Percentiles rank a stretch among this genome's conserved stretches.
Evolutionary conservation across 2,329 filamentous ascomycete genomes (phyloP).

Genomic region (Knufia petricola): DNA sequence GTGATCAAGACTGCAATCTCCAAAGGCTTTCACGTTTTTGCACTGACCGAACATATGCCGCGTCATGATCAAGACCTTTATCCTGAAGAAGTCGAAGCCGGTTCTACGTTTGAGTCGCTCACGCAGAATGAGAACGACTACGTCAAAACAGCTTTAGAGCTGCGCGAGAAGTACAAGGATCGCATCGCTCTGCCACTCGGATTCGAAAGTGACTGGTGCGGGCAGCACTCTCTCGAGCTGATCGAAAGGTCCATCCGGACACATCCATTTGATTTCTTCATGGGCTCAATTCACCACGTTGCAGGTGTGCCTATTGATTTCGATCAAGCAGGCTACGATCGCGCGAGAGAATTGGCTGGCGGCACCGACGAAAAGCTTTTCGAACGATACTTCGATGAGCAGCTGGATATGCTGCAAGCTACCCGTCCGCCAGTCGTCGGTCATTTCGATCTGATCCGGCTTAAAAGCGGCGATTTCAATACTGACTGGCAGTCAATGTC

Average conservation of each 20-base stretch:
- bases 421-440: conserved; percentile 71
- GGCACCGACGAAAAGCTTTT: conserved; percentile 65
- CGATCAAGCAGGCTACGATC: conserved; percentile 56
- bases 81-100: conserved; percentile 64
- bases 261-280: conserved; percentile 72
- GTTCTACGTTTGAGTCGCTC: conserved; percentile 16
- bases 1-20: conserved; percentile 70
- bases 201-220: conserved; percentile 91
- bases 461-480: conserved; percentile 63
- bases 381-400: conserved; percentile 78
- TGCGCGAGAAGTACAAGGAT: conserved; percentile 59
- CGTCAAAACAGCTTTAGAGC: conserved; percentile 61
- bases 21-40: conserved; percentile 71
- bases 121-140: conserved; percentile 52
- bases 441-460: conserved; percentile 84
- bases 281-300: conserved; percentile 88
- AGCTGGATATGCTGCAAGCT: conserved; percentile 66
- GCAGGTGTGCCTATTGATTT: conserved; percentile 84
- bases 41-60: conserved; percentile 91
- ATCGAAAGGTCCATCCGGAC: conserved; percentile 51
- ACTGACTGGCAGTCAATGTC: conserved; percentile 49
- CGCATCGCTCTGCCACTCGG: conserved; percentile 75
- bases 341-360: conserved; percentile 48
- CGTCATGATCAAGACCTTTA: conserved; percentile 72
- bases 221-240: conserved; percentile 52